Percentiles rank a stretch among this genome's conserved stretches.
These are phyloP conservation scores for Aspergillus amoenus DNA, from an alignment of 2,329 filamentous ascomycete species.

Conservation along the genomic window DNA sequence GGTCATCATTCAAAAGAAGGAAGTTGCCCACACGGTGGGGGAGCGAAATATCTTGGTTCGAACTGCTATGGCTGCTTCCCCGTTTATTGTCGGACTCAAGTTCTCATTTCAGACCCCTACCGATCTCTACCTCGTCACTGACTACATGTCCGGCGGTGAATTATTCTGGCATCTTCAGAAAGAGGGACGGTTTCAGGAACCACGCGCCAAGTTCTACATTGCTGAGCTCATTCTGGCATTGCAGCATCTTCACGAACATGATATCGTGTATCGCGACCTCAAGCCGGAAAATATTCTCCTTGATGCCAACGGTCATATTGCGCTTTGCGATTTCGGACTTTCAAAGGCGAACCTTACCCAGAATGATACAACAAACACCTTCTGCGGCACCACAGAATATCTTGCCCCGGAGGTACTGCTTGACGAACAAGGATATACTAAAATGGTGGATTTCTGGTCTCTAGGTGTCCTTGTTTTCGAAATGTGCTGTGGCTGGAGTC, in stretches of 20 bases:
- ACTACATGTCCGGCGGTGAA: slow-evolving; percentile 99
- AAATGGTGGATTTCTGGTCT: slow-evolving; percentile 99
- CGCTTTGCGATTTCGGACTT: slow-evolving; percentile 93
- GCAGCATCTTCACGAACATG: slow-evolving; percentile 91
- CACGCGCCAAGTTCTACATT: slow-evolving; percentile 96
- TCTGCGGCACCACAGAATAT: slow-evolving; percentile 97
- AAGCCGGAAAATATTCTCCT: slow-evolving; percentile 98
- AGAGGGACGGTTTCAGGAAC: slow-evolving; percentile 92
- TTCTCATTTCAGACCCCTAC: slow-evolving; percentile 98
- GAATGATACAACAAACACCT: slow-evolving; percentile 97
- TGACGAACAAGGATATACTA: slow-evolving; percentile 96
- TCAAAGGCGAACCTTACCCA: slow-evolving; percentile 97
- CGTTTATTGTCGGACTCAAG: slow-evolving; percentile 96
- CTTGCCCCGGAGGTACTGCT: slow-evolving; percentile 91
- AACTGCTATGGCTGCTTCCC: slow-evolving; percentile 91
- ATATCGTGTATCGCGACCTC: slow-evolving; percentile 95
- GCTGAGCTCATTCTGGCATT: slow-evolving; percentile 94
- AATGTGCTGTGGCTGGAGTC: slow-evolving; percentile 99
- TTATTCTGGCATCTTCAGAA: slow-evolving; percentile 98
- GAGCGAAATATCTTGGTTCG: slow-evolving; percentile 96
- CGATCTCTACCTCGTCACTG: slow-evolving; percentile 95
- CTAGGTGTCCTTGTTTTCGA: slow-evolving; percentile 96
- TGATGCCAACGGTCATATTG: slow-evolving; percentile 96
- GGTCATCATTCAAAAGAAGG: slow-evolving; percentile 99
- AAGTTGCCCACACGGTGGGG: slow-evolving; percentile 94